Base-by-base conservation (phyloP, 257 asterid genomes). In the Plantago ovata region DNA sequence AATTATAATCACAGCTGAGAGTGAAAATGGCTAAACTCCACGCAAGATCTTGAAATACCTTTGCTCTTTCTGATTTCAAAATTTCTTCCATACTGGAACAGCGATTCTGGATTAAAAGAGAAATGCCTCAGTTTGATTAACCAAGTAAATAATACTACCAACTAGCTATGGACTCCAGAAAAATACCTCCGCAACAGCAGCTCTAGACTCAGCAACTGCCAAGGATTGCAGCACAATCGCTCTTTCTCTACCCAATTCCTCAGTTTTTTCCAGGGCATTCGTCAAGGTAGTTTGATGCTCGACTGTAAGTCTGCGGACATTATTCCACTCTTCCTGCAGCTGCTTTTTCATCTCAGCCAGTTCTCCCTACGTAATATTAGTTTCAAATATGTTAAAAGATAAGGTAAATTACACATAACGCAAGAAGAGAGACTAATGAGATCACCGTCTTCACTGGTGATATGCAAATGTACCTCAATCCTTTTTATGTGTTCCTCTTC, bases 301-400 rank as follows among this genome's bases (percentile, higher is more conserved):
- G 56, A 71, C 69, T 62, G 79, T 71, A 61, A 87, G 78, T 52
- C 66, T 84, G n/a, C 92, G 91, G 58, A 75, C 80, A 63, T 59
- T 77, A 66, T 80, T 88, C 8, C 94, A 95, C 77, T 88, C 94
- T 67, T 80, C 91, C 65, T 80, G 89, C 59, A 88, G 87, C 78
- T 88, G 94, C 56, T 71, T 75, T 76, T 86, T 92, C 46, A 85
- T 93, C 72, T 89, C 97, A 53, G 95, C 94, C 97, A 97, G 88
- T 63, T 92, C 98, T 76, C 80, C 84, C 95, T 89, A 78, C 81
- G 61, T 9, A 23, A 51, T 54, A 61, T 47, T 49, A 69, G 19
- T 39, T 59, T 9, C 45, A 19, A 65, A 50, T 54, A 73, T 32
- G 41, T 36, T 66, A 69, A 39, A 20, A 45, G 50, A 45, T 45